Evolutionary conservation across 257 asterid species (phyloP).

Genomic region (Voacanga thouarsii): DNA sequence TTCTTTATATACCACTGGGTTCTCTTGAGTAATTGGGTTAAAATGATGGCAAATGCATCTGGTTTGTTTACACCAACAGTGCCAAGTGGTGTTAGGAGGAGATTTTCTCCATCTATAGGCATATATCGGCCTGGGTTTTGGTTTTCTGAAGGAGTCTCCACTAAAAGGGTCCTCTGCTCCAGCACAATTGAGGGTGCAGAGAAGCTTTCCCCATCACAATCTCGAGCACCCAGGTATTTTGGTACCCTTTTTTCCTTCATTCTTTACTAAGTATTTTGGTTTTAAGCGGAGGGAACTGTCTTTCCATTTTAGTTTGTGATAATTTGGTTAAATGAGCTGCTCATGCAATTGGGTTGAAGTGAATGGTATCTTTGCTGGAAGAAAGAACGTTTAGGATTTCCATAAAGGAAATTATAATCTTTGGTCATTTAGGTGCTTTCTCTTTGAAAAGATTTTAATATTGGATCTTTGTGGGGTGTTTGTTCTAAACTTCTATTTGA

Average conservation of each 20-base stretch:
- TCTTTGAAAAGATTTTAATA: background rate
- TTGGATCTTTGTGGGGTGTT: background rate
- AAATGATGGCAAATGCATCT: constrained; percentile 57
- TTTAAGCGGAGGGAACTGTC: background rate
- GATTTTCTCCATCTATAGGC: constrained; percentile 41
- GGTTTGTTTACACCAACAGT: constrained; percentile 52
- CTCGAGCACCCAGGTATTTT: constrained; percentile 56
- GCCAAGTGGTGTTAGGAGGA: constrained; percentile 38
- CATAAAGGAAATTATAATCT: background rate
- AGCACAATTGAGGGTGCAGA: constrained; percentile 63
- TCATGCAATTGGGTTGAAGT: constrained; percentile 9
- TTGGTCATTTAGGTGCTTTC: background rate
- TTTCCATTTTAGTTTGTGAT: constrained; percentile 1
- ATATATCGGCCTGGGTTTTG: constrained; percentile 56
- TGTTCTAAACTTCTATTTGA: background rate
- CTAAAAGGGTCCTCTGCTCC: constrained; percentile 47
- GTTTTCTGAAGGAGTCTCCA: constrained; percentile 34
- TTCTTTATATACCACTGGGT: constrained; percentile 4
- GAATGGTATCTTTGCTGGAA: background rate
- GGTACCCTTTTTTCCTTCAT: background rate
- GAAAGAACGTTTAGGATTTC: background rate
- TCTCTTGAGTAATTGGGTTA: constrained; percentile 1
- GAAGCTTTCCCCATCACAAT: constrained; percentile 53
- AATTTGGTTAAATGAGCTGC: constrained; percentile 2
- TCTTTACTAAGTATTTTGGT: background rate